phyloP scores from a whole-genome alignment of 2,329 filamentous ascomycete genomes.

The Pyrenophora graminea region DNA sequence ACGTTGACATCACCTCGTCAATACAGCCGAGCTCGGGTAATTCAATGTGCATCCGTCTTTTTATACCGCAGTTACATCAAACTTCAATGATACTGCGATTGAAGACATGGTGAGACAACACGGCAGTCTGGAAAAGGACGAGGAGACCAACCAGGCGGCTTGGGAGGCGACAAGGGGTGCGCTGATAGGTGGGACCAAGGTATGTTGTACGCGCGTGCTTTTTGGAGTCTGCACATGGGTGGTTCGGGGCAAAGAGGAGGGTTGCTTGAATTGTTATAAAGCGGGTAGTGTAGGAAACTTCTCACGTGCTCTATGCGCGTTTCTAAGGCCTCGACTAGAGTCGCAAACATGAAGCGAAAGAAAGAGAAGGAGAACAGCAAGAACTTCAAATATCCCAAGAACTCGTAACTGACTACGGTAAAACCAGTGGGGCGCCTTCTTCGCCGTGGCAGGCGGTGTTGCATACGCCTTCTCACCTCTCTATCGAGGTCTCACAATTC shows the following conservation, averaged over 20 bases:
- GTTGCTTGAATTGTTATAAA: no score
- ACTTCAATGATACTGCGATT: neutral
- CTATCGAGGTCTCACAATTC: slow-evolving; percentile 61
- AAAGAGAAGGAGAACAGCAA: neutral
- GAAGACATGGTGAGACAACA: slow-evolving; percentile 52
- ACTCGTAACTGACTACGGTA: neutral
- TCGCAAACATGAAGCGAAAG: no score
- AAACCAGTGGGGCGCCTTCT: slow-evolving; percentile 67
- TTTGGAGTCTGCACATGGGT: neutral
- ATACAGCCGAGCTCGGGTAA: neutral
- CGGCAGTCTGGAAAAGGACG: slow-evolving; percentile 62
- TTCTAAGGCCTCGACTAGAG: no score
- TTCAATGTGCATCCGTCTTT: no score
- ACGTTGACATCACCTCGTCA: slow-evolving; percentile 25
- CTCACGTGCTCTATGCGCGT: no score
- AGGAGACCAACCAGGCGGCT: slow-evolving; percentile 70
- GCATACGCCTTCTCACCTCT: slow-evolving; percentile 70
- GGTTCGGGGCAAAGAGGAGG: no score
- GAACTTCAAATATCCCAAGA: no score
- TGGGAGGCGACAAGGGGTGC: slow-evolving; percentile 74
- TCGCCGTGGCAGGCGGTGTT: slow-evolving; percentile 64
- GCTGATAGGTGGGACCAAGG: slow-evolving; percentile 67
- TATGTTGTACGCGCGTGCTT: slow-evolving; percentile 35
- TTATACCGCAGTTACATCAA: neutral
- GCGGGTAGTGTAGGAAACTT: no score